These are phyloP conservation scores for Fusarium decemcellulare DNA, from an alignment of 2,329 filamentous ascomycete genomes.

Conservation along the genomic window DNA sequence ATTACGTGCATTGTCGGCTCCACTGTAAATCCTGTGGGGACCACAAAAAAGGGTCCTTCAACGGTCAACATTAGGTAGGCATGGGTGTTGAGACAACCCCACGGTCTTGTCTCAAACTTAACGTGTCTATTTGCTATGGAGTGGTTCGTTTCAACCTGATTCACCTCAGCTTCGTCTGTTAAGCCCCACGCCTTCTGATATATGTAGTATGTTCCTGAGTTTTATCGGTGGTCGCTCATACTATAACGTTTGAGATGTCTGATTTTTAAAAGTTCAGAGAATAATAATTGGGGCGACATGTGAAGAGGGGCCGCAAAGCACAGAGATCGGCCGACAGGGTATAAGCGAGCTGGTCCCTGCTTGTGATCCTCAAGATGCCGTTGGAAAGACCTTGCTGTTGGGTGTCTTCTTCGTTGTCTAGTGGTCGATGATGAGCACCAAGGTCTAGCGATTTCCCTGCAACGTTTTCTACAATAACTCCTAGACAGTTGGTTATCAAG, in stretches of 20 bases:
- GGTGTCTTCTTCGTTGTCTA: not conserved
- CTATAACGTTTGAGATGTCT: not conserved
- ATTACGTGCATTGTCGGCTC: slow-evolving; percentile 26
- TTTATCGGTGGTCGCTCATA: not conserved
- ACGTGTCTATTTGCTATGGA: slow-evolving; percentile 17
- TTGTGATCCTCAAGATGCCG: slow-evolving; percentile 28
- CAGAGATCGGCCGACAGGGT: slow-evolving; percentile 38
- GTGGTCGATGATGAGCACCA: not conserved
- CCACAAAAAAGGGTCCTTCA: slow-evolving; percentile 28
- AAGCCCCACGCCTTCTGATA: slow-evolving; percentile 2
- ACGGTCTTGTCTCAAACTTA: slow-evolving; percentile 19
- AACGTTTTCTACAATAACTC: slow-evolving; percentile 7
- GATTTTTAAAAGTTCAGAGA: not conserved
- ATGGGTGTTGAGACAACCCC: slow-evolving; percentile 22
- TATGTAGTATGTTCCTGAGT: not conserved
- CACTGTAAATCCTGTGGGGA: slow-evolving; percentile 27
- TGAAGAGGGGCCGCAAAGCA: slow-evolving; percentile 25
- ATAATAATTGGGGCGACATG: slow-evolving; percentile 7
- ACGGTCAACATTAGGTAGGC: slow-evolving; percentile 23
- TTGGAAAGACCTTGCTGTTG: slow-evolving; percentile 8
- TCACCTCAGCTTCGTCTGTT: slow-evolving; percentile 1
- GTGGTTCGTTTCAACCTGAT: slow-evolving; percentile 17
- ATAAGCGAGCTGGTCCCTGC: slow-evolving; percentile 40
- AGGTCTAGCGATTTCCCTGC: slow-evolving; percentile 10
- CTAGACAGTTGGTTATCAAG: slow-evolving; percentile 1